Evolutionary conservation across 2,329 filamentous ascomycete genomes (phyloP), one percentile per base, ranked within the genome.

Genomic region (Neopestalotiopsis rosae): DNA sequence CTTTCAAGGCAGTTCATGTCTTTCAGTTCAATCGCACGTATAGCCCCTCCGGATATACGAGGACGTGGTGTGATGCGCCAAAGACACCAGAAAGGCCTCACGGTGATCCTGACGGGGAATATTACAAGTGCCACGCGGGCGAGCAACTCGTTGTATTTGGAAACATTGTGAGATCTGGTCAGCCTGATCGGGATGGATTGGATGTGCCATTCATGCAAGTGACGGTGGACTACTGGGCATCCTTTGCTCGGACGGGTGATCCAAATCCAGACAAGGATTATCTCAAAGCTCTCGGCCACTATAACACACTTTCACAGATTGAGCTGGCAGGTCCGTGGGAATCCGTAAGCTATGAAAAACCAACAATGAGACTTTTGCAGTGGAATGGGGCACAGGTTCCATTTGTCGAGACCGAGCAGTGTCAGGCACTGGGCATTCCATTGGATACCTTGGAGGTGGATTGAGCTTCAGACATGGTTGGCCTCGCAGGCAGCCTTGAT

Each of bases 91-190:
- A 2, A 13, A 28, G 10, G 20, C 57, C 57, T 10, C 57, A 59
- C 57, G 57, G 57, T 14, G 57, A 59, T 28, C 57, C 57, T 6
- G 57, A 59, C 20, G 57, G 57, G 14, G 57, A 30, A 24, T 59
- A 59, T 24, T 59, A 28, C 30, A 59, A 59, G 30, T 59, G 57
- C 57, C 57, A 59, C 17, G 57, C 57, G 30, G 57, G 57, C 57
- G 57, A 59, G 57, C 57, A 59, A 12, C 24, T 34, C n/a, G 30
- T 59, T 17, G 57, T 59, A 10, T 59, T 59, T 13, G 57, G 57
- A 9, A 59, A 59, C 17, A 24, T 28, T 14, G 30, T 30, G 57
- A 24, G 57, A 14, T 10, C 57, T 3, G 57, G 57, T 14, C 57
- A 59, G 20, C 24, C 30, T 14, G 57, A 59, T 17, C 57, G 57